A percentile compares a stretch with the other conserved stretches of the same genome.
phyloP scores from a whole-genome alignment of 352 stramenopile species.

The Aphanomyces euteiches region DNA sequence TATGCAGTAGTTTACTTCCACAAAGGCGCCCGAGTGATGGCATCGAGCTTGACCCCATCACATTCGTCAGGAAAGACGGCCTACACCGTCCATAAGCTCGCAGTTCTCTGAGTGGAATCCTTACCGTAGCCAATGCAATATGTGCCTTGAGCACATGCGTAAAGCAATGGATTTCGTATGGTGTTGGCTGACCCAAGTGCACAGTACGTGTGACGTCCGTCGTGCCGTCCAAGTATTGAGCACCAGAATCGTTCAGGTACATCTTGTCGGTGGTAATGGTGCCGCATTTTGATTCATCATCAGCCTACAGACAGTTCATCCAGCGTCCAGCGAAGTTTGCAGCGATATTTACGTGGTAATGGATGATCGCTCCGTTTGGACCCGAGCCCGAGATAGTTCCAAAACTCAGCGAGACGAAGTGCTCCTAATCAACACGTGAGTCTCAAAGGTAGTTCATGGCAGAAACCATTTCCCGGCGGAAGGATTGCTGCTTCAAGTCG shows the following conservation, averaged over 20 bases:
- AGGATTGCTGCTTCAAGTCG: constrained; percentile 87
- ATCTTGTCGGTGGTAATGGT: constrained; percentile 90
- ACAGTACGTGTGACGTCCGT: constrained; percentile 99
- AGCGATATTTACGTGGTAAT: constrained; percentile 56
- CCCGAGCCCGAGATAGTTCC: constrained; percentile 97
- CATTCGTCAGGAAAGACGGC: constrained; percentile 87
- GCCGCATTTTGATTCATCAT: constrained; percentile 61
- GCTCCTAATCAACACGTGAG: constrained; percentile 42
- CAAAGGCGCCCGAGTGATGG: constrained; percentile 92
- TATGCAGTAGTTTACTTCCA: constrained; percentile 68
- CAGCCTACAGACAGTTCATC: constrained; percentile 41
- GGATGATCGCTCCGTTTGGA: constrained; percentile 96
- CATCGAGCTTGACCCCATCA: constrained; percentile 94
- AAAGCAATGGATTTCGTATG: constrained; percentile 93
- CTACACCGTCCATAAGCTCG: background rate
- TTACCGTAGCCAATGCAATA: constrained; percentile 91
- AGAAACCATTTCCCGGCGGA: constrained; percentile 63
- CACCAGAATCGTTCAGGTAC: constrained; percentile 98
- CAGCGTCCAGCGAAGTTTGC: no score
- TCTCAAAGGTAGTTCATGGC: background rate
- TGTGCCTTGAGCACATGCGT: constrained; percentile 97
- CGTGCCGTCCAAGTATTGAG: constrained; percentile 98
- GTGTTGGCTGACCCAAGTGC: constrained; percentile 92
- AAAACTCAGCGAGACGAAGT: constrained; percentile 94
- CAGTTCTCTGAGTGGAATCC: constrained; percentile 21